These are phyloP conservation scores for Anthracocystis setariae DNA, from an alignment of 1,284 basidiomycete species.

Conservation along the genomic window DNA sequence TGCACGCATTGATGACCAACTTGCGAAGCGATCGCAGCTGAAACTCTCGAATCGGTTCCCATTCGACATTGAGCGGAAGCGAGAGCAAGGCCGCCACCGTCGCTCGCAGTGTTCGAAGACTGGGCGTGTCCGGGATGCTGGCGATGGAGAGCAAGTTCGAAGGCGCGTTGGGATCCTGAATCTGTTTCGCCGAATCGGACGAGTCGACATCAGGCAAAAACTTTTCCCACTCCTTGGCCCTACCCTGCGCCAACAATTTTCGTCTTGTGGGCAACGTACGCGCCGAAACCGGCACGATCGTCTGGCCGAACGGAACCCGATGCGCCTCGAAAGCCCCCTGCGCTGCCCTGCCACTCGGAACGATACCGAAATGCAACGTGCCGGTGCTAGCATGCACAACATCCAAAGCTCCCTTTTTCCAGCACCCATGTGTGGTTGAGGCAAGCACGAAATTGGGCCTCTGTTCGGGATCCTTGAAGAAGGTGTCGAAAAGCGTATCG, in stretches of 20 bases:
- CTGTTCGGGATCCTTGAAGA: slow-evolving; percentile 78
- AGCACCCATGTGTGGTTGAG: slow-evolving; percentile 81
- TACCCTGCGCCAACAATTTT: background rate
- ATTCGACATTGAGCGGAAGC: slow-evolving; percentile 68
- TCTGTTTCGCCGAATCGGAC: slow-evolving; percentile 1
- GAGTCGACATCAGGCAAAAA: slow-evolving; percentile 28
- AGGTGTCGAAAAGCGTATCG: slow-evolving; percentile 76
- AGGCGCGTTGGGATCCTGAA: slow-evolving; percentile 18
- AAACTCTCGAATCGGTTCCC: slow-evolving; percentile 78
- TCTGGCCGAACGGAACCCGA: slow-evolving; percentile 27
- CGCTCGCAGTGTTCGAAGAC: slow-evolving; percentile 42
- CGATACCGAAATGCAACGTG: slow-evolving; percentile 79
- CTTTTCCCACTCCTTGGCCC: slow-evolving; percentile 31
- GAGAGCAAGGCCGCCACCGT: slow-evolving; percentile 58
- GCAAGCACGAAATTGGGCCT: slow-evolving; percentile 89
- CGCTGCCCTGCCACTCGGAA: slow-evolving; percentile 72
- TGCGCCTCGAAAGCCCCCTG: slow-evolving; percentile 22
- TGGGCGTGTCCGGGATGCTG: slow-evolving; percentile 49
- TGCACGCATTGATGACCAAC: slow-evolving; percentile 82
- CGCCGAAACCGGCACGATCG: slow-evolving; percentile 11
- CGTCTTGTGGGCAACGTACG: slow-evolving; percentile 4
- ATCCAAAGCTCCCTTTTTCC: slow-evolving; percentile 71
- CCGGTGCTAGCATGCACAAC: slow-evolving; percentile 82
- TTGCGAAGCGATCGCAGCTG: slow-evolving; percentile 82
- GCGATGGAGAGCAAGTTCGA: slow-evolving; percentile 42